Evolutionary conservation across 2,329 filamentous ascomycete species (phyloP).

Genomic region (Curvularia spicifera): DNA sequence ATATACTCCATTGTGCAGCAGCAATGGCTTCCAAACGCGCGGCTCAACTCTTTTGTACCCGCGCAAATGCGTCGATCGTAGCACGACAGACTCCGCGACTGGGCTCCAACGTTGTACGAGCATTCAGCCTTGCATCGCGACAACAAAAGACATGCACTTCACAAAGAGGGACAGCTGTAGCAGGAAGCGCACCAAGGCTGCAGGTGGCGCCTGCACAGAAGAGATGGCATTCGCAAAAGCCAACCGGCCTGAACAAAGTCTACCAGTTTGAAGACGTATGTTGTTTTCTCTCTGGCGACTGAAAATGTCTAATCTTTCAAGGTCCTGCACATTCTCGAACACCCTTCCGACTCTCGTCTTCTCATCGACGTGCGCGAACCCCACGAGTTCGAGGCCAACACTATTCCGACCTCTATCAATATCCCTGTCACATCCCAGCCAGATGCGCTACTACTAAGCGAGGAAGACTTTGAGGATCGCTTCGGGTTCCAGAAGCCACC

Average conservation of each 20-base stretch:
- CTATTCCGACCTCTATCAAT: conserved; percentile 82
- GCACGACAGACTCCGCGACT: conserved; percentile 15
- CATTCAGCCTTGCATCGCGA: conserved; percentile 14
- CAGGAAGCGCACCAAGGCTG: background rate
- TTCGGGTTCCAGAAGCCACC: conserved; percentile 68
- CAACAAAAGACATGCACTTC: conserved; percentile 2
- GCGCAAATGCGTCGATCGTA: conserved; percentile 16
- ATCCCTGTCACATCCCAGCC: conserved; percentile 79
- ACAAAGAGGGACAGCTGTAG: background rate
- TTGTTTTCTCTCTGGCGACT: background rate
- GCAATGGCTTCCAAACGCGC: conserved; percentile 32
- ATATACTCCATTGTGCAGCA: background rate
- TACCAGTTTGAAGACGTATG: conserved; percentile 51
- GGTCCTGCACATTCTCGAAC: conserved; percentile 45
- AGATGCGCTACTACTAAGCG: conserved; percentile 77
- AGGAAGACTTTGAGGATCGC: conserved; percentile 80
- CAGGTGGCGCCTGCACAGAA: conserved; percentile 13
- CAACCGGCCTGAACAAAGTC: conserved; percentile 37
- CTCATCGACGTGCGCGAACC: conserved; percentile 73
- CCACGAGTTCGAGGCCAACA: conserved; percentile 65
- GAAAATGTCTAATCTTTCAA: background rate
- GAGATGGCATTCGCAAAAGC: conserved; percentile 49
- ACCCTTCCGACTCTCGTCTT: conserved; percentile 39
- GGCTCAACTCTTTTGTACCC: conserved; percentile 22
- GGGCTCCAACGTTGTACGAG: conserved; percentile 13